Conservation (phyloP, 1,284 basidiomycete genomes). For the Uromyces viciae-fabae region DNA sequence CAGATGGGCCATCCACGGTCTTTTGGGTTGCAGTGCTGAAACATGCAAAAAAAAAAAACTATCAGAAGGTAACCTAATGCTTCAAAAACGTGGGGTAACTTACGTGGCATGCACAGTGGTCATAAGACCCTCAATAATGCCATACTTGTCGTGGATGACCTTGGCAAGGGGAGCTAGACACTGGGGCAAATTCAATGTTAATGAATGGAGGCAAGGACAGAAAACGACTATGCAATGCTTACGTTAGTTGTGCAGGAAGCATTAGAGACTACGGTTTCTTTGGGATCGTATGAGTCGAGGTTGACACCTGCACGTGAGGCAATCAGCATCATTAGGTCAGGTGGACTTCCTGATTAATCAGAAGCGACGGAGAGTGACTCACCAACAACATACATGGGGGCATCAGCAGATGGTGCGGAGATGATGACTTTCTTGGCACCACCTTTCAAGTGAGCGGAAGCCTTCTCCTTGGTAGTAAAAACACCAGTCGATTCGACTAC, state of each 20-base stretch:
- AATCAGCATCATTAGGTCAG: neutral
- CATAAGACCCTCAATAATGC: slow-evolving; percentile 95
- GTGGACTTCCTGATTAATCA: slow-evolving; percentile 55
- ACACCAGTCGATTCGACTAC: slow-evolving; percentile 98
- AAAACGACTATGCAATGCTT: neutral
- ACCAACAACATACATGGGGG: slow-evolving; percentile 71
- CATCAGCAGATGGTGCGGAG: slow-evolving; percentile 96
- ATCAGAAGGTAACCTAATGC: neutral
- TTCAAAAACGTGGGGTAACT: neutral
- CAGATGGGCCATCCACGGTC: slow-evolving; percentile 94
- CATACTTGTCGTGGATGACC: slow-evolving; percentile 94
- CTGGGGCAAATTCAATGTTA: neutral
- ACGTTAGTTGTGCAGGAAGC: slow-evolving; percentile 98
- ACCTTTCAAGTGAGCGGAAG: slow-evolving; percentile 89
- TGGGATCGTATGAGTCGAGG: slow-evolving; percentile 86
- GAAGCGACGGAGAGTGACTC: slow-evolving; percentile 62
- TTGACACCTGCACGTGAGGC: slow-evolving; percentile 71
- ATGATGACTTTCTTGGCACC: slow-evolving; percentile 99
- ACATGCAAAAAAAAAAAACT: neutral
- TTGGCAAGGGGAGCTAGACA: slow-evolving; percentile 98
- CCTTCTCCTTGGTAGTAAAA: slow-evolving; percentile 89
- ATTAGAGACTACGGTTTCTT: slow-evolving; percentile 87
- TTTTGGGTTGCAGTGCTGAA: slow-evolving; percentile 95
- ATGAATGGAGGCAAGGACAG: neutral
- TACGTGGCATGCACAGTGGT: slow-evolving; percentile 81